phyloP scores from a whole-genome alignment of 2,329 filamentous ascomycete genomes.

The Fusarium sp. region DNA sequence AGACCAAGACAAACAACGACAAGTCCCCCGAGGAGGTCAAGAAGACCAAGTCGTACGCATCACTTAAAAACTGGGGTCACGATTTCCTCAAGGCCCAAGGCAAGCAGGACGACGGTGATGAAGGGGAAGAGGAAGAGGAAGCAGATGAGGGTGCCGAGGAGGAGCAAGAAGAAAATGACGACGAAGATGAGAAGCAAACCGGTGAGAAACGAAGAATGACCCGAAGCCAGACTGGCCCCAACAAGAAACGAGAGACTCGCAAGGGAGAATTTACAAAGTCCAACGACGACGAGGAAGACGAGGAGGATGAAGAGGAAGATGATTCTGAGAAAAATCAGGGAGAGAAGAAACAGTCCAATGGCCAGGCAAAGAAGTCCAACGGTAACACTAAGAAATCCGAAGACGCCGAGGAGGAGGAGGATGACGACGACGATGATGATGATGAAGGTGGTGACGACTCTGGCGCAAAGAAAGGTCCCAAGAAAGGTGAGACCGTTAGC shows the following conservation, averaged over 20 bases:
- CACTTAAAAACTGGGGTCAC: slow-evolving; percentile 75
- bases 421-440: slow-evolving; percentile 8
- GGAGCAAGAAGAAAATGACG: slow-evolving; percentile 18
- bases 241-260: slow-evolving; percentile 54
- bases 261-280: slow-evolving; percentile 44
- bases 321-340: slow-evolving; percentile 19
- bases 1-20: slow-evolving; percentile 70
- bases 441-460: slow-evolving; percentile 13
- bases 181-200: slow-evolving; percentile 37
- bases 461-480: slow-evolving; percentile 52
- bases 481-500: slow-evolving; percentile 61
- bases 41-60: slow-evolving; percentile 69
- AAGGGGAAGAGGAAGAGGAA: slow-evolving; percentile 32
- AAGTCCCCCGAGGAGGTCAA: slow-evolving; percentile 62
- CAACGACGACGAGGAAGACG: slow-evolving; percentile 33
- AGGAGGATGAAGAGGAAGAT: slow-evolving; percentile 32
- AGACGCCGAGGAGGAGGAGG: not conserved
- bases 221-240: slow-evolving; percentile 44
- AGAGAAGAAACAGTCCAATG: slow-evolving; percentile 27
- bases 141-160: slow-evolving; percentile 24
- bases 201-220: slow-evolving; percentile 49
- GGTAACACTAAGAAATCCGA: slow-evolving; percentile 22
- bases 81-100: slow-evolving; percentile 63
- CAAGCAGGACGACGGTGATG: slow-evolving; percentile 18
- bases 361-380: slow-evolving; percentile 26